phyloP scores from a whole-genome alignment of 1,284 basidiomycete species.

The Phellopilus nigrolimitatus region DNA sequence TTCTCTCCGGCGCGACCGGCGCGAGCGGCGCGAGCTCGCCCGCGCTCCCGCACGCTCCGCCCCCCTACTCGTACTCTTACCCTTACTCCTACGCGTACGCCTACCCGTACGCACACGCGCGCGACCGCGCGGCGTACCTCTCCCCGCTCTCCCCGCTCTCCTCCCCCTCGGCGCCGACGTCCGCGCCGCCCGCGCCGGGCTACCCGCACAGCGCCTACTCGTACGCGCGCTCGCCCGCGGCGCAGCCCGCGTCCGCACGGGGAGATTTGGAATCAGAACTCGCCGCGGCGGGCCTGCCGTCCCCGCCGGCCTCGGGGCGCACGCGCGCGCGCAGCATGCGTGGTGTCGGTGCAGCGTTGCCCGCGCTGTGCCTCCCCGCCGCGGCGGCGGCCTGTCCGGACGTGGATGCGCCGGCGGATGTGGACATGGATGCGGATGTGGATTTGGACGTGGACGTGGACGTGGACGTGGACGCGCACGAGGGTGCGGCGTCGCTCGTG shows the following conservation, averaged over 20 bases:
- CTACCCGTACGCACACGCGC: too few relatives aligned
- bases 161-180: too few relatives aligned
- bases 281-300: not conserved
- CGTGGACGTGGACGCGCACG: not conserved
- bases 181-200: too few relatives aligned
- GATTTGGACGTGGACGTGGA: too few relatives aligned
- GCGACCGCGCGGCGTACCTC: too few relatives aligned
- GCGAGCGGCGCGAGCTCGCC: not conserved
- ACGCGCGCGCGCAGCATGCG: conserved; percentile 1
- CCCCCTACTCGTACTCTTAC: not conserved
- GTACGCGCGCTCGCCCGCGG: not conserved
- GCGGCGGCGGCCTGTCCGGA: not conserved
- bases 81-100: too few relatives aligned
- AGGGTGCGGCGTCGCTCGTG: not conserved
- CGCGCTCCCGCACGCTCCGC: not conserved
- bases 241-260: not conserved
- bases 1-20: not conserved
- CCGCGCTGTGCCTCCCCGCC: not conserved
- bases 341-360: not conserved
- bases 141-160: too few relatives aligned
- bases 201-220: too few relatives aligned
- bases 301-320: conserved; percentile 7
- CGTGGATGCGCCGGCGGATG: too few relatives aligned
- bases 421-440: too few relatives aligned
- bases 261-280: not conserved